phyloP scores from a whole-genome alignment of 2,329 filamentous ascomycete species.

The Onygenales sp. region DNA sequence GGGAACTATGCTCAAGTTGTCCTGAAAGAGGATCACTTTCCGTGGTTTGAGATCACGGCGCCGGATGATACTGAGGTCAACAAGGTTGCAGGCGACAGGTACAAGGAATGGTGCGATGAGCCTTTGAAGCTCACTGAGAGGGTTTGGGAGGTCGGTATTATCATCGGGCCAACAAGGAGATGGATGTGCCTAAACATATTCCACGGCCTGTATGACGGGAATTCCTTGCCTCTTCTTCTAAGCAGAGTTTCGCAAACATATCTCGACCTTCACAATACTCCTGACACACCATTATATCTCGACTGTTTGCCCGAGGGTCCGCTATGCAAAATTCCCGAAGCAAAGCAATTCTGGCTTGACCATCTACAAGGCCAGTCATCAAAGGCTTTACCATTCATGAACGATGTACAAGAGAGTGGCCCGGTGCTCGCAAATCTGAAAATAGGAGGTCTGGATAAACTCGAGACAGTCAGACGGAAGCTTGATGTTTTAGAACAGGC shows the following conservation, averaged over 20 bases:
- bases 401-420: constrained; percentile 11
- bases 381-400: constrained; percentile 21
- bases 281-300: constrained; percentile 49
- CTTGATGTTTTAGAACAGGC: constrained; percentile 71
- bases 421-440: constrained; percentile 13
- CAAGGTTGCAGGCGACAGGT: constrained; percentile 25
- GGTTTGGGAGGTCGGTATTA: constrained; percentile 25
- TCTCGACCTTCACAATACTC: constrained; percentile 14
- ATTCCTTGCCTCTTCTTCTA: constrained; percentile 62
- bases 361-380: constrained; percentile 37
- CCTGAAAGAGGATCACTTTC: constrained; percentile 33
- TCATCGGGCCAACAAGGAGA: constrained; percentile 17
- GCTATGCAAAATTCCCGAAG: constrained; percentile 40
- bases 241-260: constrained; percentile 49
- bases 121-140: constrained; percentile 37
- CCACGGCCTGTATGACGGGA: constrained; percentile 80
- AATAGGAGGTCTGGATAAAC: constrained; percentile 25
- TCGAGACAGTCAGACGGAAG: constrained; percentile 47
- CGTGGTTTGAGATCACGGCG: constrained; percentile 36
- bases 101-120: constrained; percentile 43
- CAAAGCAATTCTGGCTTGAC: constrained; percentile 58
- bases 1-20: constrained; percentile 72
- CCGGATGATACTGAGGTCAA: constrained; percentile 23
- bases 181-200: constrained; percentile 62
- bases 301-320: constrained; percentile 63